Evolutionary conservation across 345 rosid genomes (phyloP), one percentile per base, ranked within the genome.

Genomic region (Mercurialis annua): DNA sequence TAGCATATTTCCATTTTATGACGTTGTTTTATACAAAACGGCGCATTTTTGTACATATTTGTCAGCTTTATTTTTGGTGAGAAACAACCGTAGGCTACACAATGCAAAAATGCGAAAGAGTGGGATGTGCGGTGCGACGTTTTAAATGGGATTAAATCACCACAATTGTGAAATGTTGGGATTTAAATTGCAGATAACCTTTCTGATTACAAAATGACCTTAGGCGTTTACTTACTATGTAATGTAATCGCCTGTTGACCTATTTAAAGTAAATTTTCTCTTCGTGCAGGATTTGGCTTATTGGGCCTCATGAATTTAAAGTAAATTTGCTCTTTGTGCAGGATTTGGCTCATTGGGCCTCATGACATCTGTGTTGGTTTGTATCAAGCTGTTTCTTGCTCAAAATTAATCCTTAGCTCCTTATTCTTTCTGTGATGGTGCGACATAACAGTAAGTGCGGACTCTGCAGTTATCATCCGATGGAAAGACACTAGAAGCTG

Each of bases 261-360:
- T 51, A 8, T 11, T 47, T 53, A 71, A 61, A 40, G 3, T 56
- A 69, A 57, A 36, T 71, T 61, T 52, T n/a, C n/a, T n/a, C 27
- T 50, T 30, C 23, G 29, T 81, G 81, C 84, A 94, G 99, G 99
- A 73, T 94, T 89, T 84, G 99, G 97, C 60, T 90, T 97, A 27
- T 75, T 94, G 82, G 99, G 97, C 65, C 94, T 94, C 70, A 94
- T 94, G 99, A 84, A 8, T 11, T 47, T 53, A 71, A 61, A 40
- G 3, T 56, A 69, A 57, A 36, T 71, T 61, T 52, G n/a, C n/a
- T n/a, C 27, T 50, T 30, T 26, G 29, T 81, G 81, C 84, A 94
- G 99, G 99, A 73, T 94, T 89, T 84, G 99, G 97, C 60, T 90
- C 99, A 27, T 75, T 94, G 82, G 99, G 97, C 65, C 94, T 94